Percentiles rank a stretch among this genome's conserved stretches.
These are phyloP conservation scores for Saturnispora zaruensis DNA, from an alignment of 805 yeast species.

Conservation along the genomic window DNA sequence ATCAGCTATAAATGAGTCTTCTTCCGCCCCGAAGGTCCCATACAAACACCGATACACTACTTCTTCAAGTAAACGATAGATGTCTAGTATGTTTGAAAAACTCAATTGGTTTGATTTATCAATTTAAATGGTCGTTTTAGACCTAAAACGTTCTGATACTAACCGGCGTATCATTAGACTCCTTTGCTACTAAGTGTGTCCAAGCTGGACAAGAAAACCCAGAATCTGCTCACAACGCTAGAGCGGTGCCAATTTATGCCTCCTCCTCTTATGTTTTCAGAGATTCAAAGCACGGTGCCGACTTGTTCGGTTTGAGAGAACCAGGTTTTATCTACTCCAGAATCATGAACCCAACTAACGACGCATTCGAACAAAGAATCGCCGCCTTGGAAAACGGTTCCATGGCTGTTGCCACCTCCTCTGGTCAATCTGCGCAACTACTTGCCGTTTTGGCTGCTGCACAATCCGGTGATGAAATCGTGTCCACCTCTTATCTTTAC, in stretches of 20 bases:
- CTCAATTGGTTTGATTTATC: background rate
- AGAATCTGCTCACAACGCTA: constrained; percentile 51
- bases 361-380: constrained; percentile 82
- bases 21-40: background rate
- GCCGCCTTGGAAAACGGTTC: constrained; percentile 91
- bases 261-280: constrained; percentile 83
- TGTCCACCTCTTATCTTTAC: constrained; percentile 78
- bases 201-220: constrained; percentile 89
- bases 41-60: background rate
- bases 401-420: constrained; percentile 80
- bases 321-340: constrained; percentile 87
- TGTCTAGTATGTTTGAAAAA: constrained; percentile 2
- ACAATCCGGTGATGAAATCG: constrained; percentile 80
- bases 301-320: constrained; percentile 74
- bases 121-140: background rate
- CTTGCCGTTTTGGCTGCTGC: constrained; percentile 78
- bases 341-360: constrained; percentile 87
- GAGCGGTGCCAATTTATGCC: constrained; percentile 93
- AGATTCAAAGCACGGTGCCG: constrained; percentile 87
- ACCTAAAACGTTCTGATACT: background rate
- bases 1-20: background rate
- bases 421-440: constrained; percentile 97
- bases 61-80: background rate
- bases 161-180: background rate
- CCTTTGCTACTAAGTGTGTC: constrained; percentile 41